These are phyloP conservation scores for Nakaseomyces uthaithaninus DNA, from an alignment of 1,139 yeast genomes.

Conservation along the genomic window DNA sequence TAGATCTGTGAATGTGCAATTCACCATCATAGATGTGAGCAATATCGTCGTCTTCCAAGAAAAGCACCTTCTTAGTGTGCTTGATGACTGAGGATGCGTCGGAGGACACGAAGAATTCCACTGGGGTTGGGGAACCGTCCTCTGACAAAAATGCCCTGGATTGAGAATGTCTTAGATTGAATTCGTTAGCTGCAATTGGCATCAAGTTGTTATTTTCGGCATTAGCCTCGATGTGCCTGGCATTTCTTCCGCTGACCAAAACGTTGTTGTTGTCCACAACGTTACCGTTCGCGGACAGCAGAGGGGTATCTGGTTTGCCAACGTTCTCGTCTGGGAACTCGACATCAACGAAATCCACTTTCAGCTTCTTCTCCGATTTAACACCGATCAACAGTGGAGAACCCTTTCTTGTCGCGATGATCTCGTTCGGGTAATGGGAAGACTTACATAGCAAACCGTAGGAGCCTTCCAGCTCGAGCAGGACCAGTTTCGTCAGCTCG, in stretches of 20 bases:
- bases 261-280: slow-evolving; percentile 9
- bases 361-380: slow-evolving; percentile 86
- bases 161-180: slow-evolving; percentile 71
- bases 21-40: slow-evolving; percentile 98
- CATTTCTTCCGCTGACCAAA: slow-evolving; percentile 10
- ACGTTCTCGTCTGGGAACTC: slow-evolving; percentile 69
- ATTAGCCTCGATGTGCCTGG: slow-evolving; percentile 28
- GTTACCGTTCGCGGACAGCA: slow-evolving; percentile 20
- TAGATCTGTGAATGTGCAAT: slow-evolving; percentile 94
- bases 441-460: slow-evolving; percentile 93
- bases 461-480: slow-evolving; percentile 93
- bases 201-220: slow-evolving; percentile 30
- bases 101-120: slow-evolving; percentile 91
- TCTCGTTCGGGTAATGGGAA: slow-evolving; percentile 87
- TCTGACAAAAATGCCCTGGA: slow-evolving; percentile 88
- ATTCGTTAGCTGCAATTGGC: slow-evolving; percentile 42
- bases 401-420: slow-evolving; percentile 96
- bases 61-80: slow-evolving; percentile 94
- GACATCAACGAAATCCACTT: slow-evolving; percentile 97
- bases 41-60: slow-evolving; percentile 95
- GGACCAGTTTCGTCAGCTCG: slow-evolving; percentile 85
- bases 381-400: slow-evolving; percentile 97
- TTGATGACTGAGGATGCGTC: slow-evolving; percentile 98
- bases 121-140: slow-evolving; percentile 88
- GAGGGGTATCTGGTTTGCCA: slow-evolving; percentile 33